Evolutionary conservation across 192 early-diverging fungal species (phyloP).

Genomic region (Blastocladiella britannica): DNA sequence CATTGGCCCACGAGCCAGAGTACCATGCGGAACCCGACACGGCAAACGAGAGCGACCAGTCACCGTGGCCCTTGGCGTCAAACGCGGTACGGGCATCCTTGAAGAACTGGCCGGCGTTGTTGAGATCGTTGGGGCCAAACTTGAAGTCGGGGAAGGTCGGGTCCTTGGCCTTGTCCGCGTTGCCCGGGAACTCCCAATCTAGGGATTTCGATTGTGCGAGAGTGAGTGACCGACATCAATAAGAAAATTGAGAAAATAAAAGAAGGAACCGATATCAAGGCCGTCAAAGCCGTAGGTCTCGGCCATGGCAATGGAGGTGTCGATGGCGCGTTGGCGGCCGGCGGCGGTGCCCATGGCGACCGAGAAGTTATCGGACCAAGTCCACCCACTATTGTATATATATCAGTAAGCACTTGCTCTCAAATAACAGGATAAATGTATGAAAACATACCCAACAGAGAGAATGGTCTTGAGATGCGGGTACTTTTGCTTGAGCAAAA

Average conservation of each 20-base stretch:
- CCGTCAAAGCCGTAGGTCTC: not conserved
- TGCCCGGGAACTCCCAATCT: constrained; percentile 4
- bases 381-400: not conserved
- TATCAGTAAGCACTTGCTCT: not conserved
- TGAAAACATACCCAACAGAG: constrained; percentile 1
- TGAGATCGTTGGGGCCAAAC: constrained; percentile 1
- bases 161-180: not conserved
- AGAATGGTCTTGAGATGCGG: constrained; percentile 3
- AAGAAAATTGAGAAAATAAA: no score
- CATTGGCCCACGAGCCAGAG: no score
- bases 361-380: constrained; percentile 2
- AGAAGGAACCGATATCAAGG: no score
- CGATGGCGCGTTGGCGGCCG: not conserved
- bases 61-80: not conserved
- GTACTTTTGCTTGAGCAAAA: constrained; percentile 5
- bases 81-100: not conserved
- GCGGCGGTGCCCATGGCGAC: not conserved
- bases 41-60: constrained; percentile 1
- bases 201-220: no score
- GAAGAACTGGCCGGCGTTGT: not conserved
- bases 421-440: no score
- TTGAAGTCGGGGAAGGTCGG: not conserved
- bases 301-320: not conserved
- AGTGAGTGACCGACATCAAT: no score
- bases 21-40: not conserved